These are phyloP conservation scores for Erythrophleum ivorense DNA, from an alignment of 331 rosid species.

Conservation along the genomic window DNA sequence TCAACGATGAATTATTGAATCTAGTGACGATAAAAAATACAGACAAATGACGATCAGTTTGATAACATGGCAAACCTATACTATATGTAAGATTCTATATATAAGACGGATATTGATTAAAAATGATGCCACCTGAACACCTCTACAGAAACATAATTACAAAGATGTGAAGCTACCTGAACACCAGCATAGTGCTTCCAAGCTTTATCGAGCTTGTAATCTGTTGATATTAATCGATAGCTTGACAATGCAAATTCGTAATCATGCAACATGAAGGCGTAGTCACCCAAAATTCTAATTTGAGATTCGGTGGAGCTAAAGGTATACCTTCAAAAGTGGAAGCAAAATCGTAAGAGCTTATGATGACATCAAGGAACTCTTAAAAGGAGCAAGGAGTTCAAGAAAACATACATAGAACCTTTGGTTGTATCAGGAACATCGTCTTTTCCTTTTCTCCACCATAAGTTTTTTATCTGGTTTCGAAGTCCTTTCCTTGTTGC, in stretches of 20 bases:
- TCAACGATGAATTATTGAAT: slow-evolving; percentile 14
- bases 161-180: slow-evolving; percentile 64
- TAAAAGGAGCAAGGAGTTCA: too few relatives aligned
- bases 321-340: slow-evolving; percentile 73
- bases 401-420: slow-evolving; percentile 78
- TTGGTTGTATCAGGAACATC: slow-evolving; percentile 70
- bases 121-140: slow-evolving; percentile 27
- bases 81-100: too few relatives aligned
- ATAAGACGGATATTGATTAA: too few relatives aligned
- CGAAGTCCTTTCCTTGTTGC: slow-evolving; percentile 88
- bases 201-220: slow-evolving; percentile 97
- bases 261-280: slow-evolving; percentile 93
- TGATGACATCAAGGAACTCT: too few relatives aligned
- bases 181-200: slow-evolving; percentile 95
- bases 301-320: slow-evolving; percentile 89
- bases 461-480: slow-evolving; percentile 90
- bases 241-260: slow-evolving; percentile 92
- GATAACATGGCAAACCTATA: too few relatives aligned
- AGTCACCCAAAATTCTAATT: slow-evolving; percentile 90
- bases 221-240: slow-evolving; percentile 89
- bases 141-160: background rate
- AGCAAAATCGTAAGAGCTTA: slow-evolving; percentile 39
- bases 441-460: slow-evolving; percentile 99
- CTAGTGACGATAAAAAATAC: too few relatives aligned
- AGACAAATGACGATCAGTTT: too few relatives aligned